These are phyloP conservation scores for Biscogniauxia sp. DNA, from an alignment of 2,329 filamentous ascomycete species.

Conservation along the genomic window DNA sequence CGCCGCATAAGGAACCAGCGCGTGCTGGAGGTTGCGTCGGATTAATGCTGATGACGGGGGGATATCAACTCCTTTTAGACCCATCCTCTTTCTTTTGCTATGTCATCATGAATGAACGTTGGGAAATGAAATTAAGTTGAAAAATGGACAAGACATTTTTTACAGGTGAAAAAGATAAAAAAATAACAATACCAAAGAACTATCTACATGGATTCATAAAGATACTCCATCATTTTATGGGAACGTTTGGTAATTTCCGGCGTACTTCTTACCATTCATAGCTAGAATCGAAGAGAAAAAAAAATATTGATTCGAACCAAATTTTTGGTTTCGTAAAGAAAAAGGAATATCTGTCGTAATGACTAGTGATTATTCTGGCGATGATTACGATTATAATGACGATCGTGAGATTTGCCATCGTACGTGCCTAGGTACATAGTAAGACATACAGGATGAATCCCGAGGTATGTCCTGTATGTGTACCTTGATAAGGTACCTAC, in stretches of 20 bases:
- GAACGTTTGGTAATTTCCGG: neutral
- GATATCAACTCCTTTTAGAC: neutral
- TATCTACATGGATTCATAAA: neutral
- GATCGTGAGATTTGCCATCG: no score
- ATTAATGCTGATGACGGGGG: neutral
- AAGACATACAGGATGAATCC: no score
- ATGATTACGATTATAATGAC: neutral
- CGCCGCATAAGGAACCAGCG: conserved; percentile 36
- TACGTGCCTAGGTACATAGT: no score
- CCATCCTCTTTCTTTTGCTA: neutral
- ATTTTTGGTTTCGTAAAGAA: no score
- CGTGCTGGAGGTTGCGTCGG: neutral
- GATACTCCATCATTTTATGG: neutral
- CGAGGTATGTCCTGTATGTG: no score
- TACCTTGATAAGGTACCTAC: no score
- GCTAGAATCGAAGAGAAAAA: neutral
- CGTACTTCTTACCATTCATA: neutral
- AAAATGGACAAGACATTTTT: neutral
- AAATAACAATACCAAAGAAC: no score
- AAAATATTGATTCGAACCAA: neutral
- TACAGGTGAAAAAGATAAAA: neutral
- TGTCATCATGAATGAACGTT: neutral
- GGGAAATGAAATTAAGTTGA: neutral
- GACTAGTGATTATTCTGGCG: no score
- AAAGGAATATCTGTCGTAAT: no score